Evolutionary conservation across 495 filamentous ascomycete genomes (phyloP), one percentile per base, ranked within the genome.

Genomic region (Aspergillus panamensis): DNA sequence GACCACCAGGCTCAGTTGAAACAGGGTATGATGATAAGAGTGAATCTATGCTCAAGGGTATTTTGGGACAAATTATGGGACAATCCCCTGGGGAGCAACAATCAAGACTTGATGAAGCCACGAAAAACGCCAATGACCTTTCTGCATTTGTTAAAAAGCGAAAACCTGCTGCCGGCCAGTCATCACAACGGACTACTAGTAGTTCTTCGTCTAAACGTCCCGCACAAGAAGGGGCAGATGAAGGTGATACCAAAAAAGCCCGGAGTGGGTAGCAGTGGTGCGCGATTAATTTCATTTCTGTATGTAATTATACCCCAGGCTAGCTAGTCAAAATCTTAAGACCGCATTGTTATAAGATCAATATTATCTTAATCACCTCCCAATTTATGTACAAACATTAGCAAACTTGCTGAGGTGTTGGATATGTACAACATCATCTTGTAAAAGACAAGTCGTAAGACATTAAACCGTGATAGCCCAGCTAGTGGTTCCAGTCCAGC

Each of bases 101-200:
- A 60, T 85, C 85, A 13, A 74, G 83, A 44, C 75, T 95, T 29
- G 87, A 91, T 56, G 88, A 92, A 62, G 92, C 85, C 37, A 87
- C 87, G 60, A 88, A 87, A 70, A 79, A 74, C 19, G 94, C 94
- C 14, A 96, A 82, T 48, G 95, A 98, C 66, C 71, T 98, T n/a
- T 87, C 87, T 1, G 83, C 87, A 12, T 71, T 97, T n/a, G 87
- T 97, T 3, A 82, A 80, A 58, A 82, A 80, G 58, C 72, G 89
- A 53, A 95, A 96, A 79, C 75, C 82, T 55, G 63, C 62, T 8
- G 31, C 32, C 20, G 58, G 43, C 20, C 62, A 69, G 17, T 20
- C 62, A 21, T 43, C 62, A 10, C 63, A 65, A 25, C 50, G 48
- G 42, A 3, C 10, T 25, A 25, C 25, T 25, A 25, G 25, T 12